Conservation (phyloP, 78 protist genomes). For the Blattamonas nauphoetae region DNA sequence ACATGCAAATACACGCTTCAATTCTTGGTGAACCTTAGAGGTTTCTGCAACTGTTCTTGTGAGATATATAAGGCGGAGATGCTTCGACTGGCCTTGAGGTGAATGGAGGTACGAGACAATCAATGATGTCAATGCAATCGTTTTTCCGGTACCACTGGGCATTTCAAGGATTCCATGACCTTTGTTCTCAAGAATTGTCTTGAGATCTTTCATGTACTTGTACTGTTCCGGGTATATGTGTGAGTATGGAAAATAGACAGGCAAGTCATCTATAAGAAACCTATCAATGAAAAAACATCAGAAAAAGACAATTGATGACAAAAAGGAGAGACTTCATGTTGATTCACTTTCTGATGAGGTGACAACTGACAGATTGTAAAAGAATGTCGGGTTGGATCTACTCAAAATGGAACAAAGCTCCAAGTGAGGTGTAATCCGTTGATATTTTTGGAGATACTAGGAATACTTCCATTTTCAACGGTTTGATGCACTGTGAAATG, state of each 20-base stretch:
- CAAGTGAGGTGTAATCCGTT: too few relatives aligned
- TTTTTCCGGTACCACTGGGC: conserved; percentile 99
- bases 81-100: not conserved
- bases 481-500: too few relatives aligned
- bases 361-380: too few relatives aligned
- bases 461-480: too few relatives aligned
- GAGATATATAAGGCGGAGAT: conserved; percentile 69
- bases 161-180: conserved; percentile 85
- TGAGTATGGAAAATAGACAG: conserved; percentile 85
- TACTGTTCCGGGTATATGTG: conserved; percentile 93
- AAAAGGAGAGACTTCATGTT: too few relatives aligned
- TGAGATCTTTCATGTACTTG: conserved; percentile 80
- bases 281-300: conserved; percentile 15
- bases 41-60: conserved; percentile 94
- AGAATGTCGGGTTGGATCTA: too few relatives aligned
- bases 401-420: too few relatives aligned
- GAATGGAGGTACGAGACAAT: conserved; percentile 49
- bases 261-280: conserved; percentile 68
- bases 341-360: too few relatives aligned
- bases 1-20: conserved; percentile 42
- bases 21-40: conserved; percentile 71
- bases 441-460: too few relatives aligned
- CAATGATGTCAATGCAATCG: conserved; percentile 78
- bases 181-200: conserved; percentile 50
- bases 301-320: not conserved